Percentiles rank a stretch among this genome's conserved stretches.
Evolutionary conservation across 176 grass and related monocot species (phyloP).

Genomic region (Ensete glaucum): DNA sequence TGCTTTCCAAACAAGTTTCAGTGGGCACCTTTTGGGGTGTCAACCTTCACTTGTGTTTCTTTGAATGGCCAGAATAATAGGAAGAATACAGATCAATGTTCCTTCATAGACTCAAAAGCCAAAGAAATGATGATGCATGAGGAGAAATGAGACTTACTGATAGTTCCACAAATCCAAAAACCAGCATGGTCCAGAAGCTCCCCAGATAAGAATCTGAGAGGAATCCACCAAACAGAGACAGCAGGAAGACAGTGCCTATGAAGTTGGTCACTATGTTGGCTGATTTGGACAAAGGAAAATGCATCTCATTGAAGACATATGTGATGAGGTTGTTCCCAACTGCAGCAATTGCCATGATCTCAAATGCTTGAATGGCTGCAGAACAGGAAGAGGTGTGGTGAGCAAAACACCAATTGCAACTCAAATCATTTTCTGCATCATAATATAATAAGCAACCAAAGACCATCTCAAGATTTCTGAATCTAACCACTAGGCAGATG

Average conservation of each 20-base stretch:
- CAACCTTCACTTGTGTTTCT: neutral
- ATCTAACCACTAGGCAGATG: neutral
- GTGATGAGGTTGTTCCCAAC: slow-evolving; percentile 97
- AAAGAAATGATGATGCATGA: neutral
- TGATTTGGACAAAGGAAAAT: slow-evolving; percentile 69
- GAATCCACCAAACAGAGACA: slow-evolving; percentile 78
- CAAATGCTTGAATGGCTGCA: slow-evolving; percentile 83
- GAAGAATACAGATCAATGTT: neutral
- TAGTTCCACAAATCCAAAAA: slow-evolving; percentile 95
- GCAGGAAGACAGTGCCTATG: slow-evolving; percentile 81
- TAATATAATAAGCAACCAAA: neutral
- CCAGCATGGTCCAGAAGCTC: slow-evolving; percentile 93
- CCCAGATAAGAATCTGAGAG: slow-evolving; percentile 92
- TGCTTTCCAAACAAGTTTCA: too few species aligned
- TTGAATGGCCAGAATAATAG: neutral
- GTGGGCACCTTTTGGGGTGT: neutral
- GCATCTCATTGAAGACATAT: slow-evolving; percentile 93
- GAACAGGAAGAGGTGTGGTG: neutral
- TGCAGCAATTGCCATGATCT: slow-evolving; percentile 95
- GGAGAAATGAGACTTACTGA: slow-evolving; percentile 35
- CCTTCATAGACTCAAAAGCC: neutral
- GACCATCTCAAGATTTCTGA: neutral
- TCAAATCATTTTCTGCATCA: neutral
- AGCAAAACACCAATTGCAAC: neutral
- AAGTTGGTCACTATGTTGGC: slow-evolving; percentile 92